These are phyloP conservation scores for Parietaria judaica DNA, from an alignment of 306 rosid species.

Conservation along the genomic window DNA sequence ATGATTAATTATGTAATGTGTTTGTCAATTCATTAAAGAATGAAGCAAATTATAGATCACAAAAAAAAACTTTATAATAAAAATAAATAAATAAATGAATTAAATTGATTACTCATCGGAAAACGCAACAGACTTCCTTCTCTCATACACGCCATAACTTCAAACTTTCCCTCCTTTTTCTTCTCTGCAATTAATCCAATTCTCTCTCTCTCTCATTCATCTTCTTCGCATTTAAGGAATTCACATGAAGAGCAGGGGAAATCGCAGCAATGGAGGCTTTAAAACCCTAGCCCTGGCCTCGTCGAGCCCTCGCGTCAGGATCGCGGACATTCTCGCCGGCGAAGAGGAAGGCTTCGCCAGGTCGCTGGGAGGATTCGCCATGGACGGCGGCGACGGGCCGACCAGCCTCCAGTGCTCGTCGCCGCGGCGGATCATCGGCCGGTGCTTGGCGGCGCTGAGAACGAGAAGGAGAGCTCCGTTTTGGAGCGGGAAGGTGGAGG, in stretches of 20 bases:
- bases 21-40: not conserved
- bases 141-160: not conserved
- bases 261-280: slow-evolving; percentile 11
- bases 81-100: not conserved
- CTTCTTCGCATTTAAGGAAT: slow-evolving; percentile 6
- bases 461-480: slow-evolving; percentile 20
- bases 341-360: slow-evolving; percentile 17
- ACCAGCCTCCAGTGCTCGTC: slow-evolving; percentile 29
- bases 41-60: not conserved
- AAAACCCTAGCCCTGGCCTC: slow-evolving; percentile 21
- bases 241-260: not conserved
- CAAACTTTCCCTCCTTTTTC: slow-evolving; percentile 19
- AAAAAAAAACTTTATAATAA: too few relatives aligned
- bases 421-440: slow-evolving; percentile 39
- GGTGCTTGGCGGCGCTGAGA: slow-evolving; percentile 41
- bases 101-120: slow-evolving; percentile 4
- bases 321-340: slow-evolving; percentile 49
- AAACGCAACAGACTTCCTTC: not conserved
- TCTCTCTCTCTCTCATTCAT: not conserved
- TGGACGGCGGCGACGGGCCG: slow-evolving; percentile 24
- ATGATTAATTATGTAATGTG: not conserved
- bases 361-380: slow-evolving; percentile 10
- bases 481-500: slow-evolving; percentile 17
- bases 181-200: slow-evolving; percentile 4
- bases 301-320: slow-evolving; percentile 27